These are phyloP conservation scores for Petunia axillaris DNA, from an alignment of 257 asterid genomes.

Conservation along the genomic window DNA sequence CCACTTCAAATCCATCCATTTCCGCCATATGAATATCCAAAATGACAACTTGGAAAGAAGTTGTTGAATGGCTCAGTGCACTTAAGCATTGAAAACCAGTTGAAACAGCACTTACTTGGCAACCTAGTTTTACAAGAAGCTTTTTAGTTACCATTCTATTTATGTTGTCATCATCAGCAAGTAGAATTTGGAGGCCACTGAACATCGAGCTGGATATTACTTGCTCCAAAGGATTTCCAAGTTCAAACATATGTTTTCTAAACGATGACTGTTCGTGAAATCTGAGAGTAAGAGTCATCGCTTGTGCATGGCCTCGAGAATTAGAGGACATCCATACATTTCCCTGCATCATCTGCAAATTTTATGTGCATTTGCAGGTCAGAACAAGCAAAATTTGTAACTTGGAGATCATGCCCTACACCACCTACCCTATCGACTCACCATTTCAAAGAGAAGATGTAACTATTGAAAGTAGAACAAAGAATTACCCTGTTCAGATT, in stretches of 20 bases:
- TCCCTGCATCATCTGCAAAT: constrained; percentile 56
- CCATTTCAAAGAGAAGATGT: not conserved
- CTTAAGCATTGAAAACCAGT: constrained; percentile 48
- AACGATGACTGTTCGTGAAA: constrained; percentile 44
- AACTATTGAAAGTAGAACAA: not conserved
- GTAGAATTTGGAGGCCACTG: constrained; percentile 42
- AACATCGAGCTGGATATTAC: constrained; percentile 31
- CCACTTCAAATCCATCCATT: constrained; percentile 54
- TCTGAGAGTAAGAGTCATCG: constrained; percentile 43
- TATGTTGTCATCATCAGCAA: constrained; percentile 44
- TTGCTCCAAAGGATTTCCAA: constrained; percentile 31
- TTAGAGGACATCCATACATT: constrained; percentile 46
- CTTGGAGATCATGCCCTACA: too few species aligned
- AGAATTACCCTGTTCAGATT: not conserved
- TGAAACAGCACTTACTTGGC: constrained; percentile 46
- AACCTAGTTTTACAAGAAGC: constrained; percentile 48
- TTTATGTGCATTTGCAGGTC: not conserved
- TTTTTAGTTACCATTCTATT: constrained; percentile 52
- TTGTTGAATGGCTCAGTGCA: constrained; percentile 42
- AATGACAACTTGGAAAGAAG: constrained; percentile 39
- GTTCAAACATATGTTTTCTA: constrained; percentile 42
- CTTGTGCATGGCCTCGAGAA: constrained; percentile 39
- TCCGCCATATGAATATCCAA: constrained; percentile 55
- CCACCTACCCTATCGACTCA: not conserved
- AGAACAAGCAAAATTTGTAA: not conserved